Conservation (phyloP, 306 rosid species). For the Vicia villosa region DNA sequence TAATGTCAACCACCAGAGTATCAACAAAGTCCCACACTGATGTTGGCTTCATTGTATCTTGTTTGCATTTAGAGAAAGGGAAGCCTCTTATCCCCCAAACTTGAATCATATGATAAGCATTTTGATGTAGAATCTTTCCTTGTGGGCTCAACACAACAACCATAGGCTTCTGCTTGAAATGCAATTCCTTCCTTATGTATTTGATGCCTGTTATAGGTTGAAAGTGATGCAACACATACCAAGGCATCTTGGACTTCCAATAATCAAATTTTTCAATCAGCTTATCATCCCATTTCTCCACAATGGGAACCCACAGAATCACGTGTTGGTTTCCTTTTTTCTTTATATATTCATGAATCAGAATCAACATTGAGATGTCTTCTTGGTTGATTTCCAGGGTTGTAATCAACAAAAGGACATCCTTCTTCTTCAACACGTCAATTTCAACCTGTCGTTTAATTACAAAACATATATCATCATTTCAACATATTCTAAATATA, state of each 20-base stretch:
- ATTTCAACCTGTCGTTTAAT: slow-evolving; percentile 38
- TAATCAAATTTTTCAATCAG: too few species aligned
- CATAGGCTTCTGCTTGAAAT: slow-evolving; percentile 23
- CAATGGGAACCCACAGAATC: slow-evolving; percentile 42
- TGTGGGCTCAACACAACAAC: too few species aligned
- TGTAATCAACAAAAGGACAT: slow-evolving; percentile 47
- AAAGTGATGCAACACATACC: too few species aligned
- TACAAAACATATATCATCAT: not conserved
- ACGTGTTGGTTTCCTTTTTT: slow-evolving; percentile 22
- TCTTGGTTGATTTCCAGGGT: slow-evolving; percentile 43
- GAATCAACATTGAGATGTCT: slow-evolving; percentile 36
- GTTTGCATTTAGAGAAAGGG: too few species aligned
- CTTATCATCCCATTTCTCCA: too few species aligned
- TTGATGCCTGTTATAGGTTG: too few species aligned
- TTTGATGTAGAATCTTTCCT: slow-evolving; percentile 30
- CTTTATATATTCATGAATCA: slow-evolving; percentile 37
- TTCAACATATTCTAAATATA: not conserved
- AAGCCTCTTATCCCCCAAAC: too few species aligned
- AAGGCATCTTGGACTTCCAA: too few species aligned
- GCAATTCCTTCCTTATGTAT: slow-evolving; percentile 58
- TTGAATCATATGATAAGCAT: too few species aligned
- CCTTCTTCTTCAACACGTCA: slow-evolving; percentile 45
- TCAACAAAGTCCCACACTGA: too few species aligned
- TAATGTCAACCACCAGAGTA: too few species aligned
- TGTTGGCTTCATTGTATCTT: too few species aligned